Evolutionary conservation across 2,329 filamentous ascomycete species (phyloP), one percentile per base, ranked within the genome.

Genomic region (Rosellinia necatrix): DNA sequence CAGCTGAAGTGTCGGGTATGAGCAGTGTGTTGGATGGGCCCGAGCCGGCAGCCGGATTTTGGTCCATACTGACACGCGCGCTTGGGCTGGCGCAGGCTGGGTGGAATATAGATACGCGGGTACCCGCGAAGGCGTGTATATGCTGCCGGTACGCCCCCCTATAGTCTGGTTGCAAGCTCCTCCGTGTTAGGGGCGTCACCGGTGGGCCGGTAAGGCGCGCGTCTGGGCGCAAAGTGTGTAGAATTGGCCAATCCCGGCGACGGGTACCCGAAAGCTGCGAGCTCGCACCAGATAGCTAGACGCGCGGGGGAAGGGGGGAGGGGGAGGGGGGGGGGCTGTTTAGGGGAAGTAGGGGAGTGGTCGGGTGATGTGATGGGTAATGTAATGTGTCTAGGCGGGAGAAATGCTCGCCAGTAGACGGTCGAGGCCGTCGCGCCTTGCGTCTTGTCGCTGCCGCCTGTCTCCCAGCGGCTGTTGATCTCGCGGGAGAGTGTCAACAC

Each of bases 281-380:
- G 50, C 34, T 35, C 43, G 34, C 34, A 42, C 49, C 22, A 43
- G 49, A 44, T 13, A 22, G 55, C 43, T 60, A 52, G 52, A 55
- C 63, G 63, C 64, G 60, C 58, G 64, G 64, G 59, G n/a, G n/a
- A n/a, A n/a, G n/a, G n/a, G n/a, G n/a, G n/a, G n/a, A n/a, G n/a
- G n/a, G n/a, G n/a, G n/a, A n/a, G n/a, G n/a, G n/a, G n/a, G n/a
- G n/a, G n/a, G 66, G 65, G 58, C 63, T 63, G 42, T 59, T 60
- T 56, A 49, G 42, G 64, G 62, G 59, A 62, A 60, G 61, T 55
- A n/a, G n/a, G 58, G 30, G 52, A 60, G 58, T n/a, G 52, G 49
- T 58, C 60, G 65, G 55, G 56, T 62, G 64, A 66, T 64, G 59
- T 64, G 56, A 53, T 65, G 65, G 64, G 56, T 66, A 67, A 67